These are phyloP conservation scores for Pseudopyrenochaeta lycopersici DNA, from an alignment of 2,329 filamentous ascomycete species.

Conservation along the genomic window DNA sequence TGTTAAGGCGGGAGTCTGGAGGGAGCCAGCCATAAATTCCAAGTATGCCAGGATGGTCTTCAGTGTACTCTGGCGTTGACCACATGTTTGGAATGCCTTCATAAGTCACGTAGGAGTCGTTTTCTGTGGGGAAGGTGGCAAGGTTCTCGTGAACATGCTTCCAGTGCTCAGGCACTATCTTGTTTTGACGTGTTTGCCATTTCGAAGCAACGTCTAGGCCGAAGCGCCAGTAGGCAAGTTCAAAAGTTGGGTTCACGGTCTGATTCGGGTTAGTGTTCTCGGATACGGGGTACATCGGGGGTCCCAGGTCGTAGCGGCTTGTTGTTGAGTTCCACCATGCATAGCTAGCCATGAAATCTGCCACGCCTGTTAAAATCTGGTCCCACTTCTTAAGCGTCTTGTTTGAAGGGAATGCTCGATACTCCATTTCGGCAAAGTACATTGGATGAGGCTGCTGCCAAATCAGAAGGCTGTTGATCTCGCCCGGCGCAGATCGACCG, in stretches of 20 bases:
- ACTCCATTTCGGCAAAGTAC: constrained; percentile 68
- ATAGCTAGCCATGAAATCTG: constrained; percentile 68
- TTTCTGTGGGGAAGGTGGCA: constrained; percentile 61
- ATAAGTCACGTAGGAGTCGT: constrained; percentile 64
- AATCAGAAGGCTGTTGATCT: constrained; percentile 68
- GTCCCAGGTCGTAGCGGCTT: constrained; percentile 62
- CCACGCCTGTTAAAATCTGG: constrained; percentile 58
- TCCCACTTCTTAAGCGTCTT: constrained; percentile 64
- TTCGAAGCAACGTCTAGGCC: constrained; percentile 63
- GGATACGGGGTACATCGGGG: constrained; percentile 61
- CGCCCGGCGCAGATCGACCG: constrained; percentile 65
- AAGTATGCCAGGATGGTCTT: constrained; percentile 44
- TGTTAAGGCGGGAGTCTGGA: constrained; percentile 37
- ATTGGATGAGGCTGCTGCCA: constrained; percentile 71
- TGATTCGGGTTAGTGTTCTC: constrained; percentile 68
- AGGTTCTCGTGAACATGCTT: constrained; percentile 60
- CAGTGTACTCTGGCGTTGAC: constrained; percentile 33
- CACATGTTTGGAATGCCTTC: constrained; percentile 56
- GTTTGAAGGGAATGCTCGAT: constrained; percentile 55
- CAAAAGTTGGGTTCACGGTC: constrained; percentile 68
- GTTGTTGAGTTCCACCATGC: constrained; percentile 64
- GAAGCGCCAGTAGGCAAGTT: constrained; percentile 69
- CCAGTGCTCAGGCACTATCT: constrained; percentile 59
- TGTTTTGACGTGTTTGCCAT: constrained; percentile 62
- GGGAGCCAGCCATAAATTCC: constrained; percentile 44